Conservation (phyloP, 2,329 filamentous ascomycete species). For the Dactylellina haptotyla region DNA sequence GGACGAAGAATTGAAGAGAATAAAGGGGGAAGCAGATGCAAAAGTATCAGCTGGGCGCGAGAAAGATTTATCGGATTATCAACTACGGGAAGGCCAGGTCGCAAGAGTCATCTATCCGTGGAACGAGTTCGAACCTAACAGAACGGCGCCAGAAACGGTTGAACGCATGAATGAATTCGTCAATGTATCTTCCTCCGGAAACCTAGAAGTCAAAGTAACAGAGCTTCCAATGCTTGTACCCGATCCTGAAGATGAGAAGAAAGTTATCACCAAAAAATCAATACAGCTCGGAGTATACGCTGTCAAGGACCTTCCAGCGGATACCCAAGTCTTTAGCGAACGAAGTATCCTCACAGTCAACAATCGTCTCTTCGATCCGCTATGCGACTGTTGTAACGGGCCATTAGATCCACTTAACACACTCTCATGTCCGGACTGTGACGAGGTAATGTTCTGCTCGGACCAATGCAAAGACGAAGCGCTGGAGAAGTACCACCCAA, state of each 20-base stretch:
- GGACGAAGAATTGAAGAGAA: constrained; percentile 60
- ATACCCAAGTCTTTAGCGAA: constrained; percentile 81
- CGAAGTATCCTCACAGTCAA: constrained; percentile 88
- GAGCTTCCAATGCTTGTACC: constrained; percentile 76
- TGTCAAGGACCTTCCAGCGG: constrained; percentile 78
- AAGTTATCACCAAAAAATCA: constrained; percentile 58
- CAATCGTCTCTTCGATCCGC: constrained; percentile 83
- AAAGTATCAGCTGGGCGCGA: constrained; percentile 11
- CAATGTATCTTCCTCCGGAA: constrained; percentile 76
- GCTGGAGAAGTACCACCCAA: constrained; percentile 71
- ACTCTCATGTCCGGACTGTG: constrained; percentile 70
- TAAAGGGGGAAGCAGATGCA: constrained; percentile 53
- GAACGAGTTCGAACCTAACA: constrained; percentile 75
- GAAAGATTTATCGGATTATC: constrained; percentile 24
- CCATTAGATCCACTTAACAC: constrained; percentile 67
- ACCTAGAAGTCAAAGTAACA: constrained; percentile 80
- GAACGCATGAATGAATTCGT: constrained; percentile 74
- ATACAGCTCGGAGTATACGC: constrained; percentile 91
- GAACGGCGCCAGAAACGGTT: constrained; percentile 75
- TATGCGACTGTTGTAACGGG: constrained; percentile 86
- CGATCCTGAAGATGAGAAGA: constrained; percentile 55
- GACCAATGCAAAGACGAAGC: constrained; percentile 70
- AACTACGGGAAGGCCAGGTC: constrained; percentile 38
- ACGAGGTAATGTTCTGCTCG: constrained; percentile 74
- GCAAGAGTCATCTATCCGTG: constrained; percentile 69